These are phyloP conservation scores for Xanthoconium separans DNA, from an alignment of 1,284 basidiomycete species.

Conservation along the genomic window DNA sequence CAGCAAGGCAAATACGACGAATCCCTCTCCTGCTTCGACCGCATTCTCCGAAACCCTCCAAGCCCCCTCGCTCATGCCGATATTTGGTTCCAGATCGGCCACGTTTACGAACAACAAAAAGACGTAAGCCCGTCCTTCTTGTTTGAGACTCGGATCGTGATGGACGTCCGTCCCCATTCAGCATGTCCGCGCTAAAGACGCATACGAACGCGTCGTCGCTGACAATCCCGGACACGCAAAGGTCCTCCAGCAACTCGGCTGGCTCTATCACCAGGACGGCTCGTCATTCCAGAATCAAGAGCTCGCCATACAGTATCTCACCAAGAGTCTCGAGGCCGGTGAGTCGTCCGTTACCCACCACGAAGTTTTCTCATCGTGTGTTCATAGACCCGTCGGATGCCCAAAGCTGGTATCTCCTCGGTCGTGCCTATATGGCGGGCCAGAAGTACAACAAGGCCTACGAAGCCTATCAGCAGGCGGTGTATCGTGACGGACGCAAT, in stretches of 20 bases:
- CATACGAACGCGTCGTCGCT: constrained; percentile 93
- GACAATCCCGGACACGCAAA: constrained; percentile 96
- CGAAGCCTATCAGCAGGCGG: constrained; percentile 98
- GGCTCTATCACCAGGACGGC: constrained; percentile 95
- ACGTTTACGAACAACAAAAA: constrained; percentile 96
- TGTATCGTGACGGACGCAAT: constrained; percentile 97
- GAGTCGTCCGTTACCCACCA: constrained; percentile 28
- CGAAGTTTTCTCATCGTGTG: constrained; percentile 5
- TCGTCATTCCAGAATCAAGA: constrained; percentile 96
- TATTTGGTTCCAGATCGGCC: constrained; percentile 99
- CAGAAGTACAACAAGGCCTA: constrained; percentile 99
- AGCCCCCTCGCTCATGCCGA: constrained; percentile 95
- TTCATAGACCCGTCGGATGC: constrained; percentile 86
- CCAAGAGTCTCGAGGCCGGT: constrained; percentile 93
- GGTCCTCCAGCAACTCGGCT: constrained; percentile 96
- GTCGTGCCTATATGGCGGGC: constrained; percentile 98
- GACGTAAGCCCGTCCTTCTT: constrained; percentile 59
- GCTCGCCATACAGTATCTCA: constrained; percentile 89
- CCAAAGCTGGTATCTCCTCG: constrained; percentile 98
- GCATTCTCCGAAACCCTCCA: constrained; percentile 94
- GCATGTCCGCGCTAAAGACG: constrained; percentile 89
- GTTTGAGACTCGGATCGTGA: background rate
- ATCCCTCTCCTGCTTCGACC: constrained; percentile 89
- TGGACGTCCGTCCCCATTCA: constrained; percentile 35
- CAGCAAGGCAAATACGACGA: constrained; percentile 93